phyloP scores from a whole-genome alignment of 2,329 filamentous ascomycete genomes.

The Penicillium decumbens region DNA sequence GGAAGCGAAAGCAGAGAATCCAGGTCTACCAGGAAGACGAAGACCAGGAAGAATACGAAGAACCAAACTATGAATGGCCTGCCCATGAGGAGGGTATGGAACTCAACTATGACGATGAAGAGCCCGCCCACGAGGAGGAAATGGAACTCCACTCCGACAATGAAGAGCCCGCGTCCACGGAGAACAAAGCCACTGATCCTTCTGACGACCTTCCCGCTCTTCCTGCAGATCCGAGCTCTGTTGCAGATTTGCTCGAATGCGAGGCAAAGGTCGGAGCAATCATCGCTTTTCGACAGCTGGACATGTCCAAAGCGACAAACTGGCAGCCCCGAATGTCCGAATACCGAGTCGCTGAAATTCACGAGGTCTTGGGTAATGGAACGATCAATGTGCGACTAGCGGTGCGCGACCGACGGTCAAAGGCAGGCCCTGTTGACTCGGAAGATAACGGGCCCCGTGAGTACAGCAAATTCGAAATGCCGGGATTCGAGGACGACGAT shows the following conservation, averaged over 20 bases:
- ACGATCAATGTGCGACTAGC: slow-evolving; percentile 62
- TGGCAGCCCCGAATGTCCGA: slow-evolving; percentile 48
- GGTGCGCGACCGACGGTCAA: slow-evolving; percentile 60
- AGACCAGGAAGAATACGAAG: slow-evolving; percentile 35
- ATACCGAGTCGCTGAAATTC: slow-evolving; percentile 62
- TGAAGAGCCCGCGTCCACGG: slow-evolving; percentile 12
- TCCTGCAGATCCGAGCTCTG: slow-evolving; percentile 57
- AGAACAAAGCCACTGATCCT: slow-evolving; percentile 7
- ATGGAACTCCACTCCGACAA: slow-evolving; percentile 43
- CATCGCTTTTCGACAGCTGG: slow-evolving; percentile 46
- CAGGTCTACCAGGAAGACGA: slow-evolving; percentile 43
- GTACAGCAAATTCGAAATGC: slow-evolving; percentile 74
- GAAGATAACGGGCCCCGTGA: slow-evolving; percentile 64
- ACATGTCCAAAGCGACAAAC: slow-evolving; percentile 45
- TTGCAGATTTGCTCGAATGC: slow-evolving; percentile 47
- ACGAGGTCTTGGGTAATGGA: slow-evolving; percentile 52
- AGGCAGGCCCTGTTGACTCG: slow-evolving; percentile 53
- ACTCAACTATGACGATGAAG: slow-evolving; percentile 42
- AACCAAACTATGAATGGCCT: slow-evolving; percentile 4
- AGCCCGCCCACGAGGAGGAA: slow-evolving; percentile 4
- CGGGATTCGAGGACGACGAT: slow-evolving; percentile 57
- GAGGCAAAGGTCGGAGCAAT: slow-evolving; percentile 37
- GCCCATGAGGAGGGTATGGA: slow-evolving; percentile 6
- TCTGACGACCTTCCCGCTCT: slow-evolving; percentile 47
- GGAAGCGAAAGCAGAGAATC: slow-evolving; percentile 51